Conservation (phyloP, 768 basidiomycete genomes). For the Termitomyces sp. region DNA sequence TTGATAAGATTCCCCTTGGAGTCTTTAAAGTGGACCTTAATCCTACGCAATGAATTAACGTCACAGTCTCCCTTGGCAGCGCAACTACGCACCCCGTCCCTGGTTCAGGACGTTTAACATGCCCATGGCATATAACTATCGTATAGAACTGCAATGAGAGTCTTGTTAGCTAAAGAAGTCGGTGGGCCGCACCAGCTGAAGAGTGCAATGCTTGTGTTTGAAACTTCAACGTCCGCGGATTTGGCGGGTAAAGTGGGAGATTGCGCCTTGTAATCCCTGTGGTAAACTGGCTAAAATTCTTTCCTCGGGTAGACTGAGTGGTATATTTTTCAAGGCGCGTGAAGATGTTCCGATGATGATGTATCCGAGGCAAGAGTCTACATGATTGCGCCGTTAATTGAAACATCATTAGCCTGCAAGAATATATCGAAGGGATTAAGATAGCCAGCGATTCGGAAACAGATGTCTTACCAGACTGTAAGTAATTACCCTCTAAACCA, state of each 20-base stretch:
- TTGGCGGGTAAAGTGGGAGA: not conserved
- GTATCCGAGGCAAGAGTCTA: not conserved
- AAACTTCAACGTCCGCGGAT: not conserved
- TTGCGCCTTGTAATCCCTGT: not conserved
- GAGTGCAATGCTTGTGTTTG: conserved; percentile 8
- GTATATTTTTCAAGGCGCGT: not conserved
- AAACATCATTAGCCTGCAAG: not conserved
- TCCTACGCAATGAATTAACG: conserved; percentile 36
- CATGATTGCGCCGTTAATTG: not conserved
- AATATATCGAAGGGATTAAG: not conserved
- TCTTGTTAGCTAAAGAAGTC: not conserved
- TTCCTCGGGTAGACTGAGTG: not conserved
- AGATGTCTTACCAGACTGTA: not conserved
- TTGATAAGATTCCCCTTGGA: conserved; percentile 78
- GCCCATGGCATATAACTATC: conserved; percentile 37
- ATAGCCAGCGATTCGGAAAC: not conserved
- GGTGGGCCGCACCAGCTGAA: conserved; percentile 8
- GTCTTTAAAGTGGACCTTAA: conserved; percentile 90
- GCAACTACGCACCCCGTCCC: conserved; percentile 55
- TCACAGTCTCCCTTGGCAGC: not conserved
- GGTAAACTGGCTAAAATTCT: not conserved
- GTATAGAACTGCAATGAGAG: not conserved
- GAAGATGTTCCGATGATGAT: not conserved
- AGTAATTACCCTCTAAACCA: no score
- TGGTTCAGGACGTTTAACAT: conserved; percentile 51